These are phyloP conservation scores for Erythrophleum ivorense DNA, from an alignment of 331 rosid genomes.

Conservation along the genomic window DNA sequence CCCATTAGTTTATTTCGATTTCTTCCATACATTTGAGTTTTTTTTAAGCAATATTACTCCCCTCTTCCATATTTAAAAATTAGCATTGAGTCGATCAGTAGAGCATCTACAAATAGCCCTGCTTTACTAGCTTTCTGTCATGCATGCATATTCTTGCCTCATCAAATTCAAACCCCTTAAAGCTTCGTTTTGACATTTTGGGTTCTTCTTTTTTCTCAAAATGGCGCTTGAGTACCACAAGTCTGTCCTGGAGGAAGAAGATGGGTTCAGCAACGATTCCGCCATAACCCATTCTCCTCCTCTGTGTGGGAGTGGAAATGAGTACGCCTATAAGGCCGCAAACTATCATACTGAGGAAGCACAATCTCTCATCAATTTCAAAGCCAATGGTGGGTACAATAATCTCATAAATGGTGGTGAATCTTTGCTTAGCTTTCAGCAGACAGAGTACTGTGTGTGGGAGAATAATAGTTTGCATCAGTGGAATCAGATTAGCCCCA, in stretches of 20 bases:
- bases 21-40: constrained; percentile 26
- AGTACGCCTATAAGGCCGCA: constrained; percentile 24
- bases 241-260: constrained; percentile 42
- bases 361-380: constrained; percentile 67
- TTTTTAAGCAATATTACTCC: constrained; percentile 27
- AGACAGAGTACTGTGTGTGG: constrained; percentile 44
- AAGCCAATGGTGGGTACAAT: constrained; percentile 39
- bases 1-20: constrained; percentile 46
- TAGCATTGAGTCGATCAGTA: constrained; percentile 30
- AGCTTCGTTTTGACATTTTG: constrained; percentile 18
- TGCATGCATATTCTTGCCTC: background rate
- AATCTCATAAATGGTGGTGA: constrained; percentile 41
- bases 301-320: constrained; percentile 33
- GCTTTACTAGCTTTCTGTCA: constrained; percentile 36
- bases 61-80: constrained; percentile 35
- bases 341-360: constrained; percentile 47
- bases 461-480: constrained; percentile 36
- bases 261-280: constrained; percentile 49
- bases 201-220: constrained; percentile 13
- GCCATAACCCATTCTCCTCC: constrained; percentile 44
- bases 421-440: constrained; percentile 75
- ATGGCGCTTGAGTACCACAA: constrained; percentile 62
- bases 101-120: constrained; percentile 54
- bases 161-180: constrained; percentile 2
- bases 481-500: constrained; percentile 49